Conservation (phyloP, 1,284 basidiomycete species). For the Sporisorium sorghi region DNA sequence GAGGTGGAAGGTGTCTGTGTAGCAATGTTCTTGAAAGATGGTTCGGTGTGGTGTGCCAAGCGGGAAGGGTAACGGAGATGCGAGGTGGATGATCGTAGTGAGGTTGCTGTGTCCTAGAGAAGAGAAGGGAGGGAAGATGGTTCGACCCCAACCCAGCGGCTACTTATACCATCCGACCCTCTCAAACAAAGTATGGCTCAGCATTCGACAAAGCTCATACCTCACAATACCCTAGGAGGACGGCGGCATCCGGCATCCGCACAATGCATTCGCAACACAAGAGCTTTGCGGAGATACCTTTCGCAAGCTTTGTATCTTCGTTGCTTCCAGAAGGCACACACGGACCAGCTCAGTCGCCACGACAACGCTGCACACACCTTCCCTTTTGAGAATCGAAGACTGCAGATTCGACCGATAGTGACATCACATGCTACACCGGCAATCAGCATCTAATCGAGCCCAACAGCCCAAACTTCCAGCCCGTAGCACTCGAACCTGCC, state of each 20-base stretch:
- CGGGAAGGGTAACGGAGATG: too few relatives aligned
- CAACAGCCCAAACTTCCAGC: constrained; percentile 82
- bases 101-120: too few relatives aligned
- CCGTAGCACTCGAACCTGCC: constrained; percentile 84
- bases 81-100: too few relatives aligned
- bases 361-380: background rate
- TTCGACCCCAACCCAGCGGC: too few relatives aligned
- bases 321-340: background rate
- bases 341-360: background rate
- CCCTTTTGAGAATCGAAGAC: background rate
- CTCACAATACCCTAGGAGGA: too few relatives aligned
- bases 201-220: too few relatives aligned
- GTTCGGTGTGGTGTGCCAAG: too few relatives aligned
- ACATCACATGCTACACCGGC: background rate
- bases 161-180: background rate
- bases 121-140: too few relatives aligned
- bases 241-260: background rate
- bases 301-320: background rate
- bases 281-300: background rate
- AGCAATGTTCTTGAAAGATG: too few relatives aligned
- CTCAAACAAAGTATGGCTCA: background rate
- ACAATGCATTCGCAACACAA: background rate
- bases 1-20: too few relatives aligned
- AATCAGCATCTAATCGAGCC: constrained; percentile 70
- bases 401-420: background rate